These are phyloP conservation scores for Chlamydomonas reinhardtii DNA, from an alignment of 163 green algal species.

Conservation along the genomic window DNA sequence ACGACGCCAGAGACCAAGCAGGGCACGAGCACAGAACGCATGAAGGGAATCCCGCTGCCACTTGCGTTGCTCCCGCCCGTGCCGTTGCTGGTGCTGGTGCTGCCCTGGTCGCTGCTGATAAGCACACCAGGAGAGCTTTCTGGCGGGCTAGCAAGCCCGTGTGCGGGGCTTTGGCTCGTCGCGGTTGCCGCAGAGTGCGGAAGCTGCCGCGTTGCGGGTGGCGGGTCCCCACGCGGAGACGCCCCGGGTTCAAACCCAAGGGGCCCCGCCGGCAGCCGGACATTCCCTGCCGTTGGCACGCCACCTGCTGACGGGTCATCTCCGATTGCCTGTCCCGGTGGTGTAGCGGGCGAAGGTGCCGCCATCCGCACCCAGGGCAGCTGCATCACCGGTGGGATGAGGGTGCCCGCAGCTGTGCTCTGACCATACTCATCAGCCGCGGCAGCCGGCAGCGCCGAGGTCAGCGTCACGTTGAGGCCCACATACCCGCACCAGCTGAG, in stretches of 20 bases:
- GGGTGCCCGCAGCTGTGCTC: too few species aligned
- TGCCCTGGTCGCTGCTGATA: background rate
- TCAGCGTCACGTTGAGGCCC: background rate
- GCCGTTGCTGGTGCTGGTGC: background rate
- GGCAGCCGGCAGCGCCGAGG: too few species aligned
- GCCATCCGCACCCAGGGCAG: too few species aligned
- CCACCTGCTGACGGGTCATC: background rate
- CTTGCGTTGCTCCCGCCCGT: too few species aligned
- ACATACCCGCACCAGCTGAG: background rate
- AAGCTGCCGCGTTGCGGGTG: too few species aligned
- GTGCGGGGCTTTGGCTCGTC: too few species aligned
- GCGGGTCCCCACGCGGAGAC: too few species aligned
- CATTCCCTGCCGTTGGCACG: too few species aligned
- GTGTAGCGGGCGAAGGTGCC: background rate
- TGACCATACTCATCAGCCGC: background rate
- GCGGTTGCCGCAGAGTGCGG: too few species aligned
- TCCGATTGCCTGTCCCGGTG: background rate
- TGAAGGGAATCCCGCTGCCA: too few species aligned
- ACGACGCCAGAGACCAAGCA: too few species aligned
- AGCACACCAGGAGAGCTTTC: background rate
- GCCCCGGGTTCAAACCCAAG: background rate
- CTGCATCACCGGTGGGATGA: background rate
- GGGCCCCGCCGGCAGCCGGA: too few species aligned
- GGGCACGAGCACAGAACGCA: background rate
- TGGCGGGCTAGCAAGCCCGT: background rate